Conservation (phyloP, 495 filamentous ascomycete genomes). For the Filosporella fistucella region DNA sequence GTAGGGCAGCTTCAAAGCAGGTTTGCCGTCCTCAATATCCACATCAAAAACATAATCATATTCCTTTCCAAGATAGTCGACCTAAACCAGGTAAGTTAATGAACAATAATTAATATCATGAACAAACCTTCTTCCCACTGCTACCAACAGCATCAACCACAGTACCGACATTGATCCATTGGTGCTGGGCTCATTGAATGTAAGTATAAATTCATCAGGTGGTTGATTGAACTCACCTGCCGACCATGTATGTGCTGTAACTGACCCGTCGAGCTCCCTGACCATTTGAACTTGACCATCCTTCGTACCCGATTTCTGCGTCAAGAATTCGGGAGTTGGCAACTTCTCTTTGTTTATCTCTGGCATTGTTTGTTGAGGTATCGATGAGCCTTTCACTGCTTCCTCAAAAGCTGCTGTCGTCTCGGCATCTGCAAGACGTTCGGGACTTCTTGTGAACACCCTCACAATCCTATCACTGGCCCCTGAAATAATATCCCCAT, state of each 20-base stretch:
- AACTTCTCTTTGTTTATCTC: constrained; percentile 87
- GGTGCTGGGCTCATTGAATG: constrained; percentile 33
- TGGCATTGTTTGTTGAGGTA: constrained; percentile 76
- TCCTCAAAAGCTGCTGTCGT: constrained; percentile 67
- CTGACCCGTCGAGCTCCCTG: constrained; percentile 66
- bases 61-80: constrained; percentile 76
- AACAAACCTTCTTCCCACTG: constrained; percentile 58
- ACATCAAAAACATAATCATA: constrained; percentile 99
- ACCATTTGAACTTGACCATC: constrained; percentile 96
- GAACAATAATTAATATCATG: neutral
- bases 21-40: constrained; percentile 93
- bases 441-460: constrained; percentile 71
- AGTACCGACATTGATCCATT: constrained; percentile 85
- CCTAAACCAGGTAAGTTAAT: constrained; percentile 31
- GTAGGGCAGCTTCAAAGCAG: constrained; percentile 88
- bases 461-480: constrained; percentile 86
- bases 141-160: constrained; percentile 89
- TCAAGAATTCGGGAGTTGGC: constrained; percentile 79
- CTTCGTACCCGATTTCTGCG: constrained; percentile 75
- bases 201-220: neutral
- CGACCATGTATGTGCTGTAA: constrained; percentile 83
- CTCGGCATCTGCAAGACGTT: constrained; percentile 60
- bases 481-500: constrained; percentile 87
- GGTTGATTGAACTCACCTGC: constrained; percentile 25
- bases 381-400: constrained; percentile 74